phyloP scores from a whole-genome alignment of 495 filamentous ascomycete genomes.

The Pseudotulostoma volvatum region DNA sequence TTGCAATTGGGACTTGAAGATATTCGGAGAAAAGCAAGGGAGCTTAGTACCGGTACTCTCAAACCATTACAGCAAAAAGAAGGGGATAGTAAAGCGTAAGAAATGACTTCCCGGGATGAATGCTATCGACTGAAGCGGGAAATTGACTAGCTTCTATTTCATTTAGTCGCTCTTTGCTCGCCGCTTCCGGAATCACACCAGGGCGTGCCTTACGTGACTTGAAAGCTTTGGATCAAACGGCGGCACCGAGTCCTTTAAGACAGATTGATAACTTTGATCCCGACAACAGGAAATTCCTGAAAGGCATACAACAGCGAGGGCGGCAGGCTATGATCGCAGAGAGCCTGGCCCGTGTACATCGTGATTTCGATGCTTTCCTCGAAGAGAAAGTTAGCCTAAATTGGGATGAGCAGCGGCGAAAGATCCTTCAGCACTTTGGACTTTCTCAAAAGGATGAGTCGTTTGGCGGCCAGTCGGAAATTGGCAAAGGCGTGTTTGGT shows the following conservation, averaged over 20 bases:
- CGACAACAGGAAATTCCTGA: conserved; percentile 68
- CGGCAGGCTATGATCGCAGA: conserved; percentile 83
- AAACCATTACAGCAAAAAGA: conserved; percentile 28
- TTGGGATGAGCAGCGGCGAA: conserved; percentile 83
- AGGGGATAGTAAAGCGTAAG: conserved; percentile 49
- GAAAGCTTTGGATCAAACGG: conserved; percentile 36
- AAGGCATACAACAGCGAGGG: conserved; percentile 73
- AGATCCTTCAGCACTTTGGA: conserved; percentile 92
- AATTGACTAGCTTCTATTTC: neutral
- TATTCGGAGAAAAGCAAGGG: conserved; percentile 66
- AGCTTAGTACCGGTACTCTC: conserved; percentile 43
- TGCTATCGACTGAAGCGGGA: neutral
- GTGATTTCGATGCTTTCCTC: conserved; percentile 80
- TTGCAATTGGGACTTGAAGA: conserved; percentile 76
- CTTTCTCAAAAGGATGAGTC: conserved; percentile 48
- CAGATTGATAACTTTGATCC: conserved; percentile 40
- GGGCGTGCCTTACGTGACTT: conserved; percentile 65
- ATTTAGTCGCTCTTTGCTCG: conserved; percentile 61
- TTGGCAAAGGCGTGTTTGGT: conserved; percentile 39
- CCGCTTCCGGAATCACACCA: conserved; percentile 73
- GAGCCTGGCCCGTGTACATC: conserved; percentile 65
- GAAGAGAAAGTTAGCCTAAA: conserved; percentile 89
- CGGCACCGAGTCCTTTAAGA: conserved; percentile 26
- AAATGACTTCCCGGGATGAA: conserved; percentile 1
- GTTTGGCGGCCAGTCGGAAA: conserved; percentile 20